These are phyloP conservation scores for Mycena rebaudengoi DNA, from an alignment of 768 basidiomycete species.

Conservation along the genomic window DNA sequence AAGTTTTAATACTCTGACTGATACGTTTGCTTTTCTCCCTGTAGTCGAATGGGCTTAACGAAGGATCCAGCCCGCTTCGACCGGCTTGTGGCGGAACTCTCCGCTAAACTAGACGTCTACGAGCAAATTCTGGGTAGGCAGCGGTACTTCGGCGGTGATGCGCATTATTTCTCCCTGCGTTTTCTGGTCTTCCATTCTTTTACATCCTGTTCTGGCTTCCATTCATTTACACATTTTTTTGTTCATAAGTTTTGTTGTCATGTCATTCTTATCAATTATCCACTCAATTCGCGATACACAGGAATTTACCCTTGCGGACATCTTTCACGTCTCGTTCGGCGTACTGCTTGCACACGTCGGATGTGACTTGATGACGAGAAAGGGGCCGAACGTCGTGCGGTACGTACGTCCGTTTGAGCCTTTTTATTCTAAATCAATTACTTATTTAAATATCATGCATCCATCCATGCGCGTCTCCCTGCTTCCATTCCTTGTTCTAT, in stretches of 20 bases:
- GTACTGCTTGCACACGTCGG: slow-evolving; percentile 5
- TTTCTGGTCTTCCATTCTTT: neutral
- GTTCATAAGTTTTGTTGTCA: neutral
- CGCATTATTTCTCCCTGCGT: neutral
- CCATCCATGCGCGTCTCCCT: no score
- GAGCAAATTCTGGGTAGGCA: slow-evolving; percentile 17
- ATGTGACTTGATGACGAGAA: slow-evolving; percentile 29
- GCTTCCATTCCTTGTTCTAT: no score
- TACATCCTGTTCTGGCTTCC: no score
- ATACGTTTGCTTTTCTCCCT: no score
- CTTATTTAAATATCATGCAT: no score
- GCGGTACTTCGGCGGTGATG: slow-evolving; percentile 14
- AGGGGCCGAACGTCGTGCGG: slow-evolving; percentile 46
- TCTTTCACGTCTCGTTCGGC: slow-evolving; percentile 53
- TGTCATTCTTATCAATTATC: neutral
- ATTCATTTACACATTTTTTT: no score
- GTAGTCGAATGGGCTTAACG: neutral
- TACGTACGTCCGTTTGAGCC: no score
- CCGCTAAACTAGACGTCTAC: slow-evolving; percentile 9
- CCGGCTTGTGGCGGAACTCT: neutral
- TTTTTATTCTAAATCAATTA: no score
- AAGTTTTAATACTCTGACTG: no score
- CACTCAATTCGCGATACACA: slow-evolving; percentile 39
- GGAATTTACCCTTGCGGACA: slow-evolving; percentile 57
- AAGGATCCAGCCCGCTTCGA: neutral